A percentile compares a stretch with the other conserved stretches of the same genome.
Conservation (phyloP, 192 early-diverging fungal species). For the Haplosporangium gracile region DNA sequence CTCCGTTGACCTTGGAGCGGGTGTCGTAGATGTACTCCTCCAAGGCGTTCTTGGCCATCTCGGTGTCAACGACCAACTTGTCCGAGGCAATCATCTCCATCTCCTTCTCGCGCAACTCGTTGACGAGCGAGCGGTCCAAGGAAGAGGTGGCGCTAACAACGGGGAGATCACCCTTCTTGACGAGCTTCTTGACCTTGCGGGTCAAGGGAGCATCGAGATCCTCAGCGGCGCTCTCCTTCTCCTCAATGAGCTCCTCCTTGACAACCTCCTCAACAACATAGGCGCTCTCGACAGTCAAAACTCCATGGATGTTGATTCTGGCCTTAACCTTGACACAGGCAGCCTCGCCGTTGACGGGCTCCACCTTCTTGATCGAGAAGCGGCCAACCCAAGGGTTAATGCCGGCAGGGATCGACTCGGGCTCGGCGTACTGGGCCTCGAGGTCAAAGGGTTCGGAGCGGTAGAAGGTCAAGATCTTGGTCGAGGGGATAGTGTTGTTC, state of each 20-base stretch:
- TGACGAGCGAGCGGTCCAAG: slow-evolving; percentile 69
- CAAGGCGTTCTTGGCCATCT: slow-evolving; percentile 93
- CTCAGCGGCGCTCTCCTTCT: slow-evolving; percentile 23
- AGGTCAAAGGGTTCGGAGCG: slow-evolving; percentile 89
- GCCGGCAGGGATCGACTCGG: slow-evolving; percentile 79
- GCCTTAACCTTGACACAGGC: slow-evolving; percentile 95
- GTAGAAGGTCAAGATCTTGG: slow-evolving; percentile 95
- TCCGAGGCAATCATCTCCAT: slow-evolving; percentile 88
- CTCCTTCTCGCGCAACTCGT: slow-evolving; percentile 83
- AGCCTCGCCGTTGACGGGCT: slow-evolving; percentile 73
- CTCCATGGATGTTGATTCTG: slow-evolving; percentile 87
- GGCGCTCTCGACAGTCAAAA: slow-evolving; percentile 86
- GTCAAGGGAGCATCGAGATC: slow-evolving; percentile 61
- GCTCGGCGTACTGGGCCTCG: slow-evolving; percentile 84
- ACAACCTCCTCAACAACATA: slow-evolving; percentile 91
- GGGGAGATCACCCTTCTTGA: slow-evolving; percentile 88
- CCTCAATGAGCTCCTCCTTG: slow-evolving; percentile 83
- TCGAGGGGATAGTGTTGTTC: slow-evolving; percentile 90
- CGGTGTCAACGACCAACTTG: slow-evolving; percentile 94
- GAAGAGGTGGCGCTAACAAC: slow-evolving; percentile 75
- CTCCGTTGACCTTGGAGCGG: slow-evolving; percentile 84
- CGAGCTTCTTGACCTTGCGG: slow-evolving; percentile 93
- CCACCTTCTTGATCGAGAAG: slow-evolving; percentile 91
- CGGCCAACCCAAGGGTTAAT: slow-evolving; percentile 86
- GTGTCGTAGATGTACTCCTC: slow-evolving; percentile 99